Base-by-base conservation (phyloP, 345 rosid species). In the Gynandropsis gynandra region DNA sequence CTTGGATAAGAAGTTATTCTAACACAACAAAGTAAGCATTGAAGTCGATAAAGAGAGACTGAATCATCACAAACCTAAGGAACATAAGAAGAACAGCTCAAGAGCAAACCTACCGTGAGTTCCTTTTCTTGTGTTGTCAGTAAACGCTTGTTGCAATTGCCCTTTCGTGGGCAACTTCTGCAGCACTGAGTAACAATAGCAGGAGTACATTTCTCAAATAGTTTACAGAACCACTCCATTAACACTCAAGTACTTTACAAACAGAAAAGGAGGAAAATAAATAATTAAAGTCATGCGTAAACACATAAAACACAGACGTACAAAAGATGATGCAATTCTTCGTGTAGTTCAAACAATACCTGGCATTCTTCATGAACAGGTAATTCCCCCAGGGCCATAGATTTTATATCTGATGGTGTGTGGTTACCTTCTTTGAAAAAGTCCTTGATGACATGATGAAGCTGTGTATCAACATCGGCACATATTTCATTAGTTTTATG, bases 121-220 rank as follows among this genome's bases (percentile, higher is more conserved):
- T 87, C 93, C 50, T 71, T 79, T 70, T 80, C 85, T 66, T 87
- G 96, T 70, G 74, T 54, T 66, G 73, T 50, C 50, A 92, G 58
- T 54, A 76, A 53, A 62, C 61, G 68, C 72, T 52, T 60, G 61
- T 73, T 69, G 58, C 62, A 49, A 19, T 54, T 73, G 15, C 58
- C 82, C 49, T 71, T 72, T 37, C 52, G 58, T 18, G 16, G 42
- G 78, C 75, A 62, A 67, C 61, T 69, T 54, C 60, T 78, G 56
- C 72, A 67, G 48, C 71, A 56, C 98, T 90, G 80, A 48, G 32
- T n/a, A 66, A 29, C 41, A 11, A 12, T 46, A 18, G 40, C 10
- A 16, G 27, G 52, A 35, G 13, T 24, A n/a, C n/a, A 5, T 16
- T 34, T 32, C 32, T 58, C 47, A 66, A 50, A 4, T 33, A 46